Evolutionary conservation across 495 filamentous ascomycete genomes (phyloP).

Genomic region (Aspergillus nidulans): DNA sequence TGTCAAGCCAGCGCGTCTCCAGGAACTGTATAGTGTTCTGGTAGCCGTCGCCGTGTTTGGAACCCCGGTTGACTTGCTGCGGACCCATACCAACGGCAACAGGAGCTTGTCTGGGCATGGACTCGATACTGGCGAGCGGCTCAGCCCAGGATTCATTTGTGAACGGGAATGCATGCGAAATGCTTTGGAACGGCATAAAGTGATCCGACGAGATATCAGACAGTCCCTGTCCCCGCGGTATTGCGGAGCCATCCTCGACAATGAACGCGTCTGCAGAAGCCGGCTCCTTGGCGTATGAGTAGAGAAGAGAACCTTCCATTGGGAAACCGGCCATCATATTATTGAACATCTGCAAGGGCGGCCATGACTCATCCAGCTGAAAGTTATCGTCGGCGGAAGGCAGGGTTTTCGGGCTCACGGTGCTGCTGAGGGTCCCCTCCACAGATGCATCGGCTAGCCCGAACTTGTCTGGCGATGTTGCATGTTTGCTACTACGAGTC

Average conservation of each 20-base stretch:
- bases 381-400: conserved; percentile 44
- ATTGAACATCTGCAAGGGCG: conserved; percentile 39
- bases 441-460: conserved; percentile 27
- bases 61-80: conserved; percentile 22
- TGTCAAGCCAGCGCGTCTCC: conserved; percentile 37
- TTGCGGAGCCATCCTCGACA: conserved; percentile 37
- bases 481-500: conserved; percentile 22
- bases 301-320: conserved; percentile 35
- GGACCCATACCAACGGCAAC: conserved; percentile 23
- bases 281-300: conserved; percentile 34
- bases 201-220: conserved; percentile 30
- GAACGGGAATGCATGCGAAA: conserved; percentile 33
- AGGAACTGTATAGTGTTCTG: conserved; percentile 31
- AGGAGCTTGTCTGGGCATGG: conserved; percentile 20
- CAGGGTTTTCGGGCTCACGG: conserved; percentile 40
- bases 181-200: conserved; percentile 33
- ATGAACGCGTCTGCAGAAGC: conserved; percentile 33
- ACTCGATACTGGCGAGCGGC: conserved; percentile 18
- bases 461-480: conserved; percentile 30
- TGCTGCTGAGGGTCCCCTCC: conserved; percentile 38
- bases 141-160: conserved; percentile 32
- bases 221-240: conserved; percentile 32
- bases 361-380: conserved; percentile 40
- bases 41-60: conserved; percentile 19
- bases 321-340: conserved; percentile 32